Evolutionary conservation across 2,329 filamentous ascomycete species (phyloP).

Genomic region (Ophiostoma angusticollis): DNA sequence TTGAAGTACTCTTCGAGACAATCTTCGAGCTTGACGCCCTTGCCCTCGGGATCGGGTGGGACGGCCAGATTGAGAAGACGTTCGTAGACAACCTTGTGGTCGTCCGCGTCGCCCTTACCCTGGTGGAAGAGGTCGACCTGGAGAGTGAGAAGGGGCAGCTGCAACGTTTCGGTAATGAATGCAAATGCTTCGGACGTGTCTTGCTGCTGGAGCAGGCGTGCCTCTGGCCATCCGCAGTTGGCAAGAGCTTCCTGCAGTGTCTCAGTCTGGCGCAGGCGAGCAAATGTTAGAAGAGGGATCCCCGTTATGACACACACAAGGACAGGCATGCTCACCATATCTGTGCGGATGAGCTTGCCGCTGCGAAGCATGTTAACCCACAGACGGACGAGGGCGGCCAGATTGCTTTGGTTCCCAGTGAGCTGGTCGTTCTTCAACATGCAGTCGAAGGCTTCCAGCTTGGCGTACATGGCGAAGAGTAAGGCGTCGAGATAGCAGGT

Average conservation of each 20-base stretch:
- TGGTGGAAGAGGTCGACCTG: constrained; percentile 89
- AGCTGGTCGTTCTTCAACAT: constrained; percentile 75
- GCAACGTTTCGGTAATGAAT: constrained; percentile 82
- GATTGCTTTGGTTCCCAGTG: constrained; percentile 55
- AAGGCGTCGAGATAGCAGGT: constrained; percentile 93
- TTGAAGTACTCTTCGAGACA: constrained; percentile 95
- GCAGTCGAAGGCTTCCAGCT: constrained; percentile 79
- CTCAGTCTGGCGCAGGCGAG: constrained; percentile 6
- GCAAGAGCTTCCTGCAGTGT: constrained; percentile 65
- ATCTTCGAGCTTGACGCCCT: constrained; percentile 68
- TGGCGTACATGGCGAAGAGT: constrained; percentile 91
- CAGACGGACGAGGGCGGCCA: constrained; percentile 67
- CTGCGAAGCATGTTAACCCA: constrained; percentile 89
- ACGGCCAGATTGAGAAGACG: constrained; percentile 81
- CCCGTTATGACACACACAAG: too few relatives aligned
- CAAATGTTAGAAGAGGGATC: not conserved
- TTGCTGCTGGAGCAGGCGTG: constrained; percentile 66
- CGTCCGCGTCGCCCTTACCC: constrained; percentile 71
- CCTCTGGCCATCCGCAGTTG: constrained; percentile 81
- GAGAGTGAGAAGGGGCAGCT: constrained; percentile 74
- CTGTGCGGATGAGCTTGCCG: constrained; percentile 71
- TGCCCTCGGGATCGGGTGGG: constrained; percentile 58
- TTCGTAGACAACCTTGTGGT: constrained; percentile 92
- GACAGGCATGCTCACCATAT: constrained; percentile 48
- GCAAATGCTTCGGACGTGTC: constrained; percentile 93